Evolutionary conservation across 2,329 filamentous ascomycete genomes (phyloP), one percentile per base, ranked within the genome.

Genomic region (Colletotrichum ledebouriae): DNA sequence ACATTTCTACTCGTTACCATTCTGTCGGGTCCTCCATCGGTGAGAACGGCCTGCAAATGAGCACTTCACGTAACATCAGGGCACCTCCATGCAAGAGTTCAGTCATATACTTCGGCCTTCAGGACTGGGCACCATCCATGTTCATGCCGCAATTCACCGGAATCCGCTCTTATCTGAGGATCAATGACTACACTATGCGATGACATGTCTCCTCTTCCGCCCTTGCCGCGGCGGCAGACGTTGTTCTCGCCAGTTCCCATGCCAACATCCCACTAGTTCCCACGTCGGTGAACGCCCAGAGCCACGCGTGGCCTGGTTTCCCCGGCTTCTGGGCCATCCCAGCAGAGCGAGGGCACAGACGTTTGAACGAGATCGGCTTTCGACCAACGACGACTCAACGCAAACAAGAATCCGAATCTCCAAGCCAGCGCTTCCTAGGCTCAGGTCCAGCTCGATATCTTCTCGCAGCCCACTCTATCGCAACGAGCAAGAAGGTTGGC

Each of bases 11-110:
- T 67, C 67, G 67, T 53, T 69, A 69, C 67, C 67, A 29, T 62
- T n/a, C 39, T 17, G 42, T 33, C 63, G 67, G 67, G 72, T 73
- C 67, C 34, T 44, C 22, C 72, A 71, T 69, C 71, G 70, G 73
- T 73, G 75, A 73, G 71, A 63, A 33, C 33, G 20, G 10, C 13
- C 66, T 64, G 63, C 70, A 74, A 66, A 63, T 22, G 39, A 58
- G 47, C 63, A 63, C 63, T 59, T 71, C 63, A 56, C 46, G 59
- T 63, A 70, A 70, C 71, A 70, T 58, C 49, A 29, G 37, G 50
- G 55, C 42, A n/a, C 25, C 25, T 22, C 39, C 44, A 42, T 29
- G 42, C 59, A 49, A 29, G 12, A 1, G 42, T n/a, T n/a, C n/a
- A 65, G 20, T 37, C 34, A 50, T 47, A 57, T 59, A 56, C n/a